These are phyloP conservation scores for Phialophora macrospora DNA, from an alignment of 2,329 filamentous ascomycete genomes.

Conservation along the genomic window DNA sequence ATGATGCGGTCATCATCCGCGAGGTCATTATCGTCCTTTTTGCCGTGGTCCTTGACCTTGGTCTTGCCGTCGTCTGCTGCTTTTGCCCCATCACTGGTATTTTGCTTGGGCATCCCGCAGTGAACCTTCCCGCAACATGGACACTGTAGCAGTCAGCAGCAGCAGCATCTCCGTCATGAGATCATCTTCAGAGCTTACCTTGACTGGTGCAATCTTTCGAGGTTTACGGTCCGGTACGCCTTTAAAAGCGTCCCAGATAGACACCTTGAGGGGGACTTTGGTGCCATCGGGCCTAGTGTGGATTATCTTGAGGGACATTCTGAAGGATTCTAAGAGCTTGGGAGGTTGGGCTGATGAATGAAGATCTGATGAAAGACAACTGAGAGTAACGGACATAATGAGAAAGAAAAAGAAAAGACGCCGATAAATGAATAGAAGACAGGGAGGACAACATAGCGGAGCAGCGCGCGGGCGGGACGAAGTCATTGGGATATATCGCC, in stretches of 20 bases:
- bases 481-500: background rate
- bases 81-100: slow-evolving; percentile 12
- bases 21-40: slow-evolving; percentile 20
- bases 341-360: background rate
- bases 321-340: background rate
- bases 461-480: background rate
- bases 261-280: slow-evolving; percentile 33
- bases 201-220: slow-evolving; percentile 28
- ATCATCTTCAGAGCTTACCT: slow-evolving; percentile 1
- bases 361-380: background rate
- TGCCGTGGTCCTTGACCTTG: slow-evolving; percentile 14
- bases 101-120: background rate
- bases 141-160: slow-evolving; percentile 23
- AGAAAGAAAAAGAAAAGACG: background rate
- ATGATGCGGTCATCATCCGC: slow-evolving; percentile 39
- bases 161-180: background rate
- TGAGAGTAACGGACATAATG: background rate
- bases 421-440: background rate
- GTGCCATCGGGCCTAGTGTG: slow-evolving; percentile 33
- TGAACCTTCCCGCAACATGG: slow-evolving; percentile 34
- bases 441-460: background rate
- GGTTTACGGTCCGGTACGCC: slow-evolving; percentile 33
- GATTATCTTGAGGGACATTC: slow-evolving; percentile 37
- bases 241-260: slow-evolving; percentile 38
- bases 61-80: slow-evolving; percentile 12